Evolutionary conservation across 2,329 filamentous ascomycete species (phyloP), one percentile per base, ranked within the genome.

Genomic region (Beauveria sp.): DNA sequence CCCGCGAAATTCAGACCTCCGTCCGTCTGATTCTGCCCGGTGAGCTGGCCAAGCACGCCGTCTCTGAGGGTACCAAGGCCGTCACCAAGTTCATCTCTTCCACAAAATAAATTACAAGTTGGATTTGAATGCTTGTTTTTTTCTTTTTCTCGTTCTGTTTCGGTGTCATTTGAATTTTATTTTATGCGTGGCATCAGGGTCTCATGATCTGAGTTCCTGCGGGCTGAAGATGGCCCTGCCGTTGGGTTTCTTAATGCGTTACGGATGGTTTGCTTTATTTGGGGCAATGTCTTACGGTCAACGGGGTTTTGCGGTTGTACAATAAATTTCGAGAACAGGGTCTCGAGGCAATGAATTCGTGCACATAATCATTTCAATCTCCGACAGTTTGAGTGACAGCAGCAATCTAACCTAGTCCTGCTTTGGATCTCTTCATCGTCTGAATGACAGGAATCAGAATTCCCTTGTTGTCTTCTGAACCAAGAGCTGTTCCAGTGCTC

Each of bases 1-100:
- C 95, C 69, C 90, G 95, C 75, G 95, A 99, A 83, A 99, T 99
- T 76, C 95, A 99, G 86, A 99, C 95, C 71, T 97, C 95, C 70
- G 95, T 99, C 71, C 90, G 95, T 69, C 88, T 99, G 66, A 99
- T 99, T 80, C 89, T 99, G 60, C 95, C 95, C 52, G 95, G 95
- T 82, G 95, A 99, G 83, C 87, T 99, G 71, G 95, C 95, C 78
- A 99, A 99, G 89, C 95, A 99, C 82, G 95, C 95, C 70, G 95
- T 99, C 54, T 99, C 95, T 72, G 95, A 99, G 83, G 95, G 95
- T 76, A 99, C 95, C 78, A 99, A 99, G 91, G 95, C 95, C 63
- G 95, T 99, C 71, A 99, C 95, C 85, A 99, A 99, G 88, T 99
- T 98, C 87, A 98, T 93, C 70, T 97, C 93, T 64, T 97, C 93